Conservation (phyloP, 108 stramenopile genomes). For the Asterionellopsis glacialis region DNA sequence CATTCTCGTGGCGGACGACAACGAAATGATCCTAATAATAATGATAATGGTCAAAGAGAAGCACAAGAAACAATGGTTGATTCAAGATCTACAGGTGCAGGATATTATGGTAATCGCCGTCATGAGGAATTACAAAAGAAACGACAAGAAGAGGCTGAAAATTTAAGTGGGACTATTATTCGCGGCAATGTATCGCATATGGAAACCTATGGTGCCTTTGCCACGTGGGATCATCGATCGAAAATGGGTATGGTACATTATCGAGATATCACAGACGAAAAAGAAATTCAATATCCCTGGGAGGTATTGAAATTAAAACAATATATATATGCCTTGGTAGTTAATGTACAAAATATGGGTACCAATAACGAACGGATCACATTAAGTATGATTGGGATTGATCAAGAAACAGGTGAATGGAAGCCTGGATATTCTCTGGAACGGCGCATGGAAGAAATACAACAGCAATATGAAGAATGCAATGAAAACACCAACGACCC, state of each 20-base stretch:
- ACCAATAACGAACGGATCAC: conserved; percentile 38
- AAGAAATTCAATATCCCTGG: conserved; percentile 49
- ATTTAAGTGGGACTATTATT: too few species aligned
- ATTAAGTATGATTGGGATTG: conserved; percentile 60
- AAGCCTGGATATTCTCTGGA: conserved; percentile 12
- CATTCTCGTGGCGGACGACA: too few species aligned
- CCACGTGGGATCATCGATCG: conserved; percentile 32
- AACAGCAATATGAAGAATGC: too few species aligned
- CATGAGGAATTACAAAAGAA: too few species aligned
- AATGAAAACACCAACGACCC: too few species aligned
- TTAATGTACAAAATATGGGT: conserved; percentile 43
- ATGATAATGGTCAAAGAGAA: too few species aligned
- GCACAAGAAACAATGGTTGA: too few species aligned
- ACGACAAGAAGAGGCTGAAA: too few species aligned
- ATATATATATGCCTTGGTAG: conserved; percentile 40
- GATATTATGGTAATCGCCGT: too few species aligned
- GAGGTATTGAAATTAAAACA: conserved; percentile 51
- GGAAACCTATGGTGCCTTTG: conserved; percentile 81
- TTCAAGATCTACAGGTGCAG: too few species aligned
- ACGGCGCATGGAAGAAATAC: conserved; percentile 13
- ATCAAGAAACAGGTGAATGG: conserved; percentile 47
- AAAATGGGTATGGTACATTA: conserved; percentile 51
- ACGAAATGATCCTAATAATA: too few species aligned
- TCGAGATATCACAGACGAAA: conserved; percentile 40
- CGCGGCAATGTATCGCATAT: conserved; percentile 53